Percentiles rank a stretch among this genome's conserved stretches.
Conservation (phyloP, 129 eudicot species). For the Artemisia tridentata region DNA sequence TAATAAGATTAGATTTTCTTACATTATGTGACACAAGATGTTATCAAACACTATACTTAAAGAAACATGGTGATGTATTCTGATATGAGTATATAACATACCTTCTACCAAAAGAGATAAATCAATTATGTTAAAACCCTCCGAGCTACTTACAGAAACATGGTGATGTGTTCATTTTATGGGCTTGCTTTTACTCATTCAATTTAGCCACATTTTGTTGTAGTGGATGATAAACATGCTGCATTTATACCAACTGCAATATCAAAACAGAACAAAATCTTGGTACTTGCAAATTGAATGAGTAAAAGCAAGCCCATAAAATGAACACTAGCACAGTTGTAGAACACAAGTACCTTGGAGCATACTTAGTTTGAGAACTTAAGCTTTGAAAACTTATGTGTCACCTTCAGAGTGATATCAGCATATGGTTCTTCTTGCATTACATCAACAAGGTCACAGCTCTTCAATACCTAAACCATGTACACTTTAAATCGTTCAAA, state of each 20-base stretch:
- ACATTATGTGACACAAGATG: too few species aligned
- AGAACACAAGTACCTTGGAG: not conserved
- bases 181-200: too few species aligned
- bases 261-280: slow-evolving; percentile 9
- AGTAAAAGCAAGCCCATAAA: not conserved
- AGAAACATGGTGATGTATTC: too few species aligned
- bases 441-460: slow-evolving; percentile 52
- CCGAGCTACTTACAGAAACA: too few species aligned
- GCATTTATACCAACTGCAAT: slow-evolving; percentile 27
- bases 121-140: too few species aligned
- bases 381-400: slow-evolving; percentile 52
- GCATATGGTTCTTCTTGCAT: slow-evolving; percentile 64
- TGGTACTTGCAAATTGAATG: not conserved
- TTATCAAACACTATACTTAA: too few species aligned
- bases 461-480: slow-evolving; percentile 57
- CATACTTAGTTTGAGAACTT: slow-evolving; percentile 32
- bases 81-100: too few species aligned
- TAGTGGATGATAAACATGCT: slow-evolving; percentile 10
- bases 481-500: not conserved
- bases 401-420: slow-evolving; percentile 58
- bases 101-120: too few species aligned
- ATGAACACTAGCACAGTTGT: not conserved
- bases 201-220: too few species aligned
- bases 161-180: too few species aligned
- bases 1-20: too few species aligned